Conservation (phyloP, 208 protist species). For the Leishmania lainsoni region DNA sequence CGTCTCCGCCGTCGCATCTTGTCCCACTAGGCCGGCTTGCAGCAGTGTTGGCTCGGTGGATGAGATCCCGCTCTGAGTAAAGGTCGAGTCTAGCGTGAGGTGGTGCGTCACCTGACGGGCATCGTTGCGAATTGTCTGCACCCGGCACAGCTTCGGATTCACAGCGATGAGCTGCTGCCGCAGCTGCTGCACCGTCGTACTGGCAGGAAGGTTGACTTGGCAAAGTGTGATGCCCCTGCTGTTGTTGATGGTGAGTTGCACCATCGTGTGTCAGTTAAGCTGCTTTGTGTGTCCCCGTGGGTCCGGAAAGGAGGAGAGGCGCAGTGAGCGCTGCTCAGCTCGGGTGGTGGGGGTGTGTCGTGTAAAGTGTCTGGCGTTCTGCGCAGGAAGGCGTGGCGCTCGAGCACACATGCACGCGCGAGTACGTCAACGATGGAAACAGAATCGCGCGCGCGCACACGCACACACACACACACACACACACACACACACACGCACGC, state of each 20-base stretch:
- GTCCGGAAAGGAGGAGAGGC: background rate
- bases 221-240: constrained; percentile 7
- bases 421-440: too few relatives aligned
- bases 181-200: constrained; percentile 18
- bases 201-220: background rate
- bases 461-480: background rate
- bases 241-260: constrained; percentile 13
- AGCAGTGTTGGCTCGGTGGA: constrained; percentile 1
- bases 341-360: too few relatives aligned
- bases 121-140: constrained; percentile 17
- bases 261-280: constrained; percentile 11
- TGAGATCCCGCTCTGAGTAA: background rate
- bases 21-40: constrained; percentile 5
- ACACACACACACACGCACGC: background rate
- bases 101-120: constrained; percentile 1
- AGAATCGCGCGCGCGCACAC: background rate
- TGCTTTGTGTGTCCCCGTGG: background rate
- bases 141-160: constrained; percentile 6
- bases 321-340: too few relatives aligned
- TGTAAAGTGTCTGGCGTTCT: too few relatives aligned
- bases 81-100: background rate
- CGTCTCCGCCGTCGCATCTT: constrained; percentile 8
- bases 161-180: background rate
- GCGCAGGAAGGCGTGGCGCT: background rate
- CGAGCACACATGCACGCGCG: background rate